Conservation (phyloP, 2,329 filamentous ascomycete genomes). For the Ciborinia camelliae region DNA sequence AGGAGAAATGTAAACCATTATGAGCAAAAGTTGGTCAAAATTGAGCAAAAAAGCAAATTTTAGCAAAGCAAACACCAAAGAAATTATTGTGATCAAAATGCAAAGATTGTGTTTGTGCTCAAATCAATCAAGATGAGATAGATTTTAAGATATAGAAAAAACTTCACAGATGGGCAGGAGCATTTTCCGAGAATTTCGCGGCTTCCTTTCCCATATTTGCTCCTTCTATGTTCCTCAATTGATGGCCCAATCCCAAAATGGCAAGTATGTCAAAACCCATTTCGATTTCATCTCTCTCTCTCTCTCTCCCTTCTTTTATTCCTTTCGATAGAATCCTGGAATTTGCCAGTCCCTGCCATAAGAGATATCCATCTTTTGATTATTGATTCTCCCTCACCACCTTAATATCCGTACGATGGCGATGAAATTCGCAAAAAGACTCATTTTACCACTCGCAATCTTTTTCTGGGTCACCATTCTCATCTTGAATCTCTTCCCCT, state of each 20-base stretch:
- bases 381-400: neutral
- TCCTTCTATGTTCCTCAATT: neutral
- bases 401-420: slow-evolving; percentile 12
- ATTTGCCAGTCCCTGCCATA: neutral
- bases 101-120: neutral
- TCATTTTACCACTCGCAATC: slow-evolving; percentile 25
- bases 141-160: neutral
- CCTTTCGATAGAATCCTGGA: neutral
- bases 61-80: slow-evolving; percentile 13
- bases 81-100: neutral
- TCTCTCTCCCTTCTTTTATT: neutral
- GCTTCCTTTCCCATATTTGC: neutral
- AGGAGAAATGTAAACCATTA: slow-evolving; percentile 23
- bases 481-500: slow-evolving; percentile 3
- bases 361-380: neutral
- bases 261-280: neutral
- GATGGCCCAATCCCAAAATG: neutral
- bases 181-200: neutral
- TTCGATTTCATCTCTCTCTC: neutral
- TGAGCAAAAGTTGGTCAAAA: slow-evolving; percentile 17
- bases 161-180: neutral
- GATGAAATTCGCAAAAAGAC: slow-evolving; percentile 19
- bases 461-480: slow-evolving; percentile 20
- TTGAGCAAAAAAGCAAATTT: slow-evolving; percentile 9
- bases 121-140: neutral